Conservation (phyloP, 1,139 yeast genomes). For the Candida sanyaensis region DNA sequence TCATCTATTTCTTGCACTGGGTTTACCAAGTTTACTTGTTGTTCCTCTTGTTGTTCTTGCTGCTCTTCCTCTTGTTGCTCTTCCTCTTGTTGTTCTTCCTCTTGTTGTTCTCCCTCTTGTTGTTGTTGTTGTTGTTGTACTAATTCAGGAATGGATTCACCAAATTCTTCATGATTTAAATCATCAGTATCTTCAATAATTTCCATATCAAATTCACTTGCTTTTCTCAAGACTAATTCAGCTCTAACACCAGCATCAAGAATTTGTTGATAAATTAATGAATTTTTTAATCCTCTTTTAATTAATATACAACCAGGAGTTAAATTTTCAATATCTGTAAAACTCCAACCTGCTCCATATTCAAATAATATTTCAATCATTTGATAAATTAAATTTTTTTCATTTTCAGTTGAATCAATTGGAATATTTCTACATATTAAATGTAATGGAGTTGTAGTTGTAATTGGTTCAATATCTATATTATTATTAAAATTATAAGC, state of each 20-base stretch:
- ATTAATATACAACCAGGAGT: conserved; percentile 77
- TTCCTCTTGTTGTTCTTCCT: no score
- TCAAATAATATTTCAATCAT: conserved; percentile 71
- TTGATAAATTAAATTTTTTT: conserved; percentile 45
- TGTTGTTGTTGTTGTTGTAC: conserved; percentile 14
- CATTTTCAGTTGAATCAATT: conserved; percentile 39
- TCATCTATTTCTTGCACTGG: conserved; percentile 18
- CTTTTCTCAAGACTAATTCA: conserved; percentile 74
- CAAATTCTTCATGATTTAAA: conserved; percentile 21
- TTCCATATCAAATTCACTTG: conserved; percentile 59
- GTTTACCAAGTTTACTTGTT: no score
- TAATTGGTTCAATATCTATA: conserved; percentile 40
- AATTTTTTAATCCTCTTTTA: conserved; percentile 46
- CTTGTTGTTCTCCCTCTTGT: background rate
- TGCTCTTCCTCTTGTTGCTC: background rate
- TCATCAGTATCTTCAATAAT: conserved; percentile 34
- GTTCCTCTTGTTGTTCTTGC: background rate
- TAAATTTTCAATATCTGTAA: conserved; percentile 62
- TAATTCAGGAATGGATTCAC: conserved; percentile 10
- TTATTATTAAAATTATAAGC: conserved; percentile 55
- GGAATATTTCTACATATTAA: conserved; percentile 59
- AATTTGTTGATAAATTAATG: conserved; percentile 50
- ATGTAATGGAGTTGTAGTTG: conserved; percentile 74
- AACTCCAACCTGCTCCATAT: conserved; percentile 92
- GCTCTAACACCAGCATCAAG: conserved; percentile 92